Evolutionary conservation across 495 filamentous ascomycete species (phyloP).

Genomic region (Stereocaulon alpinum): DNA sequence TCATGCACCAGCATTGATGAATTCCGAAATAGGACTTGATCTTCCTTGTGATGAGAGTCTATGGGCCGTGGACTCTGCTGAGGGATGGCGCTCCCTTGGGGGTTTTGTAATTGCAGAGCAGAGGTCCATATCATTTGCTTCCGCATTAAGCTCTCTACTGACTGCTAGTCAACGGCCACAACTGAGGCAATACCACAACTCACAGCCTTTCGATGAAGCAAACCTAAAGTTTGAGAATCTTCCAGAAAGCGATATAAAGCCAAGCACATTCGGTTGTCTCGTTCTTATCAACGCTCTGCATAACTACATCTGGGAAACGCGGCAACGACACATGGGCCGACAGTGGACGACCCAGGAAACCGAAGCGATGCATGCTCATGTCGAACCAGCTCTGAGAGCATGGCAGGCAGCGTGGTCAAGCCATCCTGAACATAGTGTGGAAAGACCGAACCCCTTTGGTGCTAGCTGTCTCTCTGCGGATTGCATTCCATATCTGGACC

Average conservation of each 20-base stretch:
- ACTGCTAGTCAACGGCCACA: slow-evolving; percentile 68
- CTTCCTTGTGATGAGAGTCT: slow-evolving; percentile 91
- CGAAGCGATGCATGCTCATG: slow-evolving; percentile 91
- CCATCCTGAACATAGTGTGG: slow-evolving; percentile 75
- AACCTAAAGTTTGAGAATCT: slow-evolving; percentile 36
- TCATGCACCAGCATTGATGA: slow-evolving; percentile 78
- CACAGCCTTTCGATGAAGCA: slow-evolving; percentile 39
- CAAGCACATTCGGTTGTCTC: slow-evolving; percentile 90
- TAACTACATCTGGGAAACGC: slow-evolving; percentile 97
- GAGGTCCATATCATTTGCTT: slow-evolving; percentile 58
- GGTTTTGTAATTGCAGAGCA: slow-evolving; percentile 56
- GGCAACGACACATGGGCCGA: slow-evolving; percentile 79
- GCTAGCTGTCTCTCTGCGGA: slow-evolving; percentile 84
- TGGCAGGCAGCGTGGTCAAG: slow-evolving; percentile 93
- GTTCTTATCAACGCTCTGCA: slow-evolving; percentile 92
- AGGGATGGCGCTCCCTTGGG: slow-evolving; percentile 66
- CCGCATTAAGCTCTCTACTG: slow-evolving; percentile 68
- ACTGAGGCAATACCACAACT: slow-evolving; percentile 38
- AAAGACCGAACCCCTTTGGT: slow-evolving; percentile 84
- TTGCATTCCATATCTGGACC: slow-evolving; percentile 85
- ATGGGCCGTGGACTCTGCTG: slow-evolving; percentile 73
- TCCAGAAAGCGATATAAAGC: slow-evolving; percentile 57
- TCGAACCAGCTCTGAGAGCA: slow-evolving; percentile 86
- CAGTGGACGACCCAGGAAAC: slow-evolving; percentile 88
- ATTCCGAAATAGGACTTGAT: slow-evolving; percentile 86